Percentiles rank a stretch among this genome's conserved stretches.
Conservation (phyloP, 2,329 filamentous ascomycete genomes). For the Geoglossum cookeanum region DNA sequence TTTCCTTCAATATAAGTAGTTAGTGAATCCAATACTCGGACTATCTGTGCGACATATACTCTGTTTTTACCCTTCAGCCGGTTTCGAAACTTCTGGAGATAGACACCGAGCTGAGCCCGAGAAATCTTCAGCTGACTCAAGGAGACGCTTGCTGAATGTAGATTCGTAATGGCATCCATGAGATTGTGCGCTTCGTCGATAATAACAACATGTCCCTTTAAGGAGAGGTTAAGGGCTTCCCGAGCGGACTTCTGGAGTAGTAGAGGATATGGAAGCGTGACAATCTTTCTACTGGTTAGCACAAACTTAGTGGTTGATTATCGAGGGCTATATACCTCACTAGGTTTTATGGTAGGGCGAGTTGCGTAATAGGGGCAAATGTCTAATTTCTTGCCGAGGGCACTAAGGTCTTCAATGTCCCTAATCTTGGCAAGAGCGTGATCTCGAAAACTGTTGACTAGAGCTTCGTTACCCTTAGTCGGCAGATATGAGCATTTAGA, state of each 20-base stretch:
- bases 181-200: slow-evolving; percentile 97
- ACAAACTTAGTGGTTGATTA: neutral
- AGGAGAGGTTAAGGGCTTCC: slow-evolving; percentile 67
- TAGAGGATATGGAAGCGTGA: slow-evolving; percentile 83
- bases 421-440: slow-evolving; percentile 64
- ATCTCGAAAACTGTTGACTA: slow-evolving; percentile 69
- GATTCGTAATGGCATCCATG: slow-evolving; percentile 81
- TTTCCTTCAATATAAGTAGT: slow-evolving; percentile 41
- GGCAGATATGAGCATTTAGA: slow-evolving; percentile 62
- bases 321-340: slow-evolving; percentile 35
- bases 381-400: slow-evolving; percentile 55
- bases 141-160: slow-evolving; percentile 62
- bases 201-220: slow-evolving; percentile 80
- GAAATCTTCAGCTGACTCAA: slow-evolving; percentile 54
- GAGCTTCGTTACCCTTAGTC: slow-evolving; percentile 50
- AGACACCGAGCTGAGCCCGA: slow-evolving; percentile 56
- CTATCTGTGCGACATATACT: slow-evolving; percentile 75
- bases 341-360: slow-evolving; percentile 57
- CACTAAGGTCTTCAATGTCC: slow-evolving; percentile 81
- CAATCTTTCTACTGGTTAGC: slow-evolving; percentile 32
- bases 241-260: slow-evolving; percentile 72
- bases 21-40: slow-evolving; percentile 65
- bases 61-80: slow-evolving; percentile 79
- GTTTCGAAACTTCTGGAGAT: slow-evolving; percentile 75
- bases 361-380: slow-evolving; percentile 97